phyloP scores from a whole-genome alignment of 495 filamentous ascomycete species.

The Entonaema liquescens region DNA sequence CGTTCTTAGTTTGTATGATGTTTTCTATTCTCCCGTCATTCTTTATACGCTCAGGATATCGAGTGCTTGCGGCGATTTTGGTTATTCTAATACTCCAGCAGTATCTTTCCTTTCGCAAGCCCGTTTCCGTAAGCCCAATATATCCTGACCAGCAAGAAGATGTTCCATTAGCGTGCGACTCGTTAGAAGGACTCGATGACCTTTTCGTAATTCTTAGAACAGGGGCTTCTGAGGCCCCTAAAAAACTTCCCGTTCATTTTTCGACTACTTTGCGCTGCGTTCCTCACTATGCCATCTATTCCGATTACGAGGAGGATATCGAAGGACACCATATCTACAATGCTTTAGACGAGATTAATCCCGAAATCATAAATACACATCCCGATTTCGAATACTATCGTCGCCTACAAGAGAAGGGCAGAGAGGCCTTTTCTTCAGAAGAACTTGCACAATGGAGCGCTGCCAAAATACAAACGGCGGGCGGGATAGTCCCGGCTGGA shows the following conservation, averaged over 20 bases:
- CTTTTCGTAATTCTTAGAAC: constrained; percentile 56
- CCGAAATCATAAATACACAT: constrained; percentile 42
- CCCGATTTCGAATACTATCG: constrained; percentile 49
- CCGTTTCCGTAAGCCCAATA: neutral
- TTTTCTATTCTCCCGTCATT: constrained; percentile 24
- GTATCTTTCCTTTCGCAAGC: constrained; percentile 26
- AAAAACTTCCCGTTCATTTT: constrained; percentile 60
- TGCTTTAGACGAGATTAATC: constrained; percentile 45
- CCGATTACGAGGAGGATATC: constrained; percentile 56
- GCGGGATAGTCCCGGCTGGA: constrained; percentile 56
- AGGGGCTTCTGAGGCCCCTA: constrained; percentile 57
- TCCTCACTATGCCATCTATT: constrained; percentile 59
- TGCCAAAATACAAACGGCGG: constrained; percentile 44
- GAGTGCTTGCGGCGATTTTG: constrained; percentile 21
- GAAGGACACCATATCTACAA: constrained; percentile 54
- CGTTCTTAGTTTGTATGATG: constrained; percentile 22
- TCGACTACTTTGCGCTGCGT: constrained; percentile 55
- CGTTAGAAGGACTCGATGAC: constrained; percentile 44
- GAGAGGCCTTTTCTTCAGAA: constrained; percentile 38
- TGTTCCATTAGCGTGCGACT: constrained; percentile 21
- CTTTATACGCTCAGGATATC: constrained; percentile 23
- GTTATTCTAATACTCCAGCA: constrained; percentile 29
- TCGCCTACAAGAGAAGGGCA: constrained; percentile 39
- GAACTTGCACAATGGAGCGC: constrained; percentile 41
- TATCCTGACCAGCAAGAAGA: neutral